phyloP scores from a whole-genome alignment of 23 red algal species.

The Gracilariopsis chorda region DNA sequence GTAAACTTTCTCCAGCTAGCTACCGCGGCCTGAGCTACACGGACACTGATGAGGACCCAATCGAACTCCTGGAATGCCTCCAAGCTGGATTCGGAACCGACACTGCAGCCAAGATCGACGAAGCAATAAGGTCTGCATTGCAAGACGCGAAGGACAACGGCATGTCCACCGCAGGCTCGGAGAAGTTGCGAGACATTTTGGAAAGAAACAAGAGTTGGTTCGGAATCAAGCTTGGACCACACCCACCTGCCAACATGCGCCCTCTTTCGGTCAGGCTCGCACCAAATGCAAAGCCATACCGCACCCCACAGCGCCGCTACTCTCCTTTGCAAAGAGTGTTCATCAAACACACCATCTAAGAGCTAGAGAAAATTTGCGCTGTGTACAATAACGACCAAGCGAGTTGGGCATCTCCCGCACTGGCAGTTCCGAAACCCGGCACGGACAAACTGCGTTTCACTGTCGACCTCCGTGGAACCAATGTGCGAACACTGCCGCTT shows the following conservation, averaged over 20 bases:
- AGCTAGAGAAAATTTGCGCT: not conserved
- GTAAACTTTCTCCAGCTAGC: not conserved
- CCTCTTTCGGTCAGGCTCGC: not conserved
- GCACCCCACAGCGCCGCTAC: not conserved
- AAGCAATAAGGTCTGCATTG: not conserved
- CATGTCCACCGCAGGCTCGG: not conserved
- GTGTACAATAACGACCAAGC: not conserved
- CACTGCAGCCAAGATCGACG: not conserved
- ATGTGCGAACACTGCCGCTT: not conserved
- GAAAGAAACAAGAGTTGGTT: not conserved
- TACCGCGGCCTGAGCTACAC: not conserved
- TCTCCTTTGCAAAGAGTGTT: not conserved
- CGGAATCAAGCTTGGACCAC: not conserved
- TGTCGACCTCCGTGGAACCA: not conserved
- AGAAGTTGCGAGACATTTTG: not conserved
- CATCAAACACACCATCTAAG: not conserved
- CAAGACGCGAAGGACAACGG: not conserved
- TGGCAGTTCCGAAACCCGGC: conserved; percentile 1
- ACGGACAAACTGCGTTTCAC: not conserved
- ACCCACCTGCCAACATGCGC: not conserved
- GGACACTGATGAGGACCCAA: not conserved
- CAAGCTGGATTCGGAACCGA: not conserved
- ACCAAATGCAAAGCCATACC: not conserved
- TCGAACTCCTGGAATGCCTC: not conserved
- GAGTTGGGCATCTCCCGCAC: not conserved